phyloP scores from a whole-genome alignment of 495 filamentous ascomycete genomes.

The Neurospora sp. region DNA sequence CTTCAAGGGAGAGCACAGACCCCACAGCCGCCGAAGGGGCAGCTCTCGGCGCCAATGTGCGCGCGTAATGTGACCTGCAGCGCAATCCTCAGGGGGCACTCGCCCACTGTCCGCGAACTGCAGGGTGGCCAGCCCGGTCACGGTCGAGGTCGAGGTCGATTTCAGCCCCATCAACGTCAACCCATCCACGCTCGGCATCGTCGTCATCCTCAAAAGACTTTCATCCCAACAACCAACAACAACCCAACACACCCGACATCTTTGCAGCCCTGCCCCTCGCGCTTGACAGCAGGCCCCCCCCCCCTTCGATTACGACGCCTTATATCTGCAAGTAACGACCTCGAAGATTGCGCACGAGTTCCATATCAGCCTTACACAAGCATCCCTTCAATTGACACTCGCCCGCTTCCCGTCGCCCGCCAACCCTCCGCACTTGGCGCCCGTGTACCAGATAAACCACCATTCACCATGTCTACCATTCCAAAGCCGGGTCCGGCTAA shows the following conservation, averaged over 20 bases:
- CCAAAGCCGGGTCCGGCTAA: constrained; percentile 87
- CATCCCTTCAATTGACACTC: neutral
- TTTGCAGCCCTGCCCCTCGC: neutral
- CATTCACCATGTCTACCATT: constrained; percentile 21
- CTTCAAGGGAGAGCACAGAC: neutral
- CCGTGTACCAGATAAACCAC: neutral
- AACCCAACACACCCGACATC: neutral
- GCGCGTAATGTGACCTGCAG: neutral
- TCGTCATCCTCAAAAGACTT: neutral
- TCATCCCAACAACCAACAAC: neutral
- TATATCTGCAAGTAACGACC: neutral
- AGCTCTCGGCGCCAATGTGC: neutral
- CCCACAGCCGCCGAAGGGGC: neutral
- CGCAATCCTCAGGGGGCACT: neutral
- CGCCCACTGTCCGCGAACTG: neutral
- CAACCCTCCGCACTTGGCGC: neutral
- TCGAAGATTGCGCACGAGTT: neutral
- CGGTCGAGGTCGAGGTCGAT: neutral
- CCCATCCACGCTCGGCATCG: neutral
- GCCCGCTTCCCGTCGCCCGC: neutral
- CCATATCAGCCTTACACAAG: neutral
- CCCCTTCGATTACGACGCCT: neutral
- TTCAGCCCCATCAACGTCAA: neutral
- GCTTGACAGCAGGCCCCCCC: neutral
- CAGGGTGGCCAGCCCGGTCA: neutral